A percentile compares a stretch with the other conserved stretches of the same genome.
phyloP scores from a whole-genome alignment of 1,284 basidiomycete genomes.

The Rhodofomes roseus region DNA sequence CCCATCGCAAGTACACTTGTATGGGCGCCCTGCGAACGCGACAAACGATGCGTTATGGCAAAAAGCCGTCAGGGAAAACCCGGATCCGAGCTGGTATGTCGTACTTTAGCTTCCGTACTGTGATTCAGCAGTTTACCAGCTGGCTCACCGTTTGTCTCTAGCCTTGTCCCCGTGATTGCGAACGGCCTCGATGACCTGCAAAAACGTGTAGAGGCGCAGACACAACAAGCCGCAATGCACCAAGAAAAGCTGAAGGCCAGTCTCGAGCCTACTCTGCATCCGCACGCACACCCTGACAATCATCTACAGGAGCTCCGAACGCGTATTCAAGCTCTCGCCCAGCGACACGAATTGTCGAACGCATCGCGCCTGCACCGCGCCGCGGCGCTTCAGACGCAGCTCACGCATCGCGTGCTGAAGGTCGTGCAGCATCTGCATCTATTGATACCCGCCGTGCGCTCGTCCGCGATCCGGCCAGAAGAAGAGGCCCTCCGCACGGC shows the following conservation, averaged over 20 bases:
- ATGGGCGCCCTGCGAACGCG: constrained; percentile 72
- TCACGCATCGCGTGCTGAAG: constrained; percentile 71
- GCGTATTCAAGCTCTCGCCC: constrained; percentile 60
- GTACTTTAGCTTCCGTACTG: not conserved
- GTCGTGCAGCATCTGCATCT: constrained; percentile 77
- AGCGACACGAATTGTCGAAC: constrained; percentile 68
- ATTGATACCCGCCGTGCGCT: constrained; percentile 74
- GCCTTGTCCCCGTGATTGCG: constrained; percentile 81
- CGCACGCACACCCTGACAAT: not conserved
- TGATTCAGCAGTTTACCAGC: not conserved
- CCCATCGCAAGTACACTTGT: constrained; percentile 63
- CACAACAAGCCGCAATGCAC: constrained; percentile 64
- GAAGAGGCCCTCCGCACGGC: constrained; percentile 70
- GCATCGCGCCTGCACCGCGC: constrained; percentile 67
- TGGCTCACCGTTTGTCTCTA: constrained; percentile 25
- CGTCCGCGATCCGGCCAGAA: constrained; percentile 76
- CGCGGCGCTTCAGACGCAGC: constrained; percentile 64
- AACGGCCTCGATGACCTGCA: constrained; percentile 82
- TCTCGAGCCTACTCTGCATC: not conserved
- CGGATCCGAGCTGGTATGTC: constrained; percentile 73
- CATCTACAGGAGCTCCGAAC: constrained; percentile 56
- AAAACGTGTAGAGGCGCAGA: constrained; percentile 78
- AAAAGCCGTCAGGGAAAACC: constrained; percentile 78
- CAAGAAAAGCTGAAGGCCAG: constrained; percentile 65
- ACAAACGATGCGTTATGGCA: constrained; percentile 78